phyloP scores from a whole-genome alignment of 345 rosid species.

The Pistacia vera region DNA sequence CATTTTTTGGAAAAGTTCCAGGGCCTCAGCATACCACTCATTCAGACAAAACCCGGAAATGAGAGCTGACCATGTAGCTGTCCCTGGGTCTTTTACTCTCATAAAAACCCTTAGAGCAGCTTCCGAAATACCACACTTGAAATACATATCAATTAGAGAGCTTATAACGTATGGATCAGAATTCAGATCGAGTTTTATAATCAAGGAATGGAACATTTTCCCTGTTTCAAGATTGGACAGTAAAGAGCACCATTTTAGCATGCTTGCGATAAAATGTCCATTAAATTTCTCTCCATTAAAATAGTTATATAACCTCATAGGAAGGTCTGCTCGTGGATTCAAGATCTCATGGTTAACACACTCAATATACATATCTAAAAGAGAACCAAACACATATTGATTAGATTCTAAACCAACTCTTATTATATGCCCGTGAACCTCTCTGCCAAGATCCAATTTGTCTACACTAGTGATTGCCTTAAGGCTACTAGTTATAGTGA shows the following conservation, averaged over 20 bases:
- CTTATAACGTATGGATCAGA: constrained; percentile 26
- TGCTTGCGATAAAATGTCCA: constrained; percentile 22
- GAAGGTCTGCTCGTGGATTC: constrained; percentile 10
- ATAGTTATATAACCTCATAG: constrained; percentile 23
- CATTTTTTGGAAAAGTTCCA: constrained; percentile 28
- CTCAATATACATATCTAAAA: constrained; percentile 35
- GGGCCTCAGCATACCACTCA: constrained; percentile 20
- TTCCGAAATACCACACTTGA: constrained; percentile 27
- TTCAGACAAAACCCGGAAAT: constrained; percentile 26
- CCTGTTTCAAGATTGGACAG: constrained; percentile 24
- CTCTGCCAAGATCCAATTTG: constrained; percentile 26
- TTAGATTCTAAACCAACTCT: constrained; percentile 26
- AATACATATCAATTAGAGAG: constrained; percentile 34
- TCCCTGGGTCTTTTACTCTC: constrained; percentile 16
- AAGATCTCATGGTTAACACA: constrained; percentile 16
- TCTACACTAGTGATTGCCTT: constrained; percentile 29
- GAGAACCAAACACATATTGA: constrained; percentile 26
- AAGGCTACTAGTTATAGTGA: constrained; percentile 31
- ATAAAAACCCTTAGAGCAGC: constrained; percentile 29
- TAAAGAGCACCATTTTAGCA: constrained; percentile 38
- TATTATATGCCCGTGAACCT: constrained; percentile 28
- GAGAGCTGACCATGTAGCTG: constrained; percentile 26
- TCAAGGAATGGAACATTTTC: constrained; percentile 22
- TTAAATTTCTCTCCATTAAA: constrained; percentile 20
- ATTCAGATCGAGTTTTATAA: constrained; percentile 23